Base-by-base conservation (phyloP, 257 asterid genomes). In the Solanum piurae region DNA sequence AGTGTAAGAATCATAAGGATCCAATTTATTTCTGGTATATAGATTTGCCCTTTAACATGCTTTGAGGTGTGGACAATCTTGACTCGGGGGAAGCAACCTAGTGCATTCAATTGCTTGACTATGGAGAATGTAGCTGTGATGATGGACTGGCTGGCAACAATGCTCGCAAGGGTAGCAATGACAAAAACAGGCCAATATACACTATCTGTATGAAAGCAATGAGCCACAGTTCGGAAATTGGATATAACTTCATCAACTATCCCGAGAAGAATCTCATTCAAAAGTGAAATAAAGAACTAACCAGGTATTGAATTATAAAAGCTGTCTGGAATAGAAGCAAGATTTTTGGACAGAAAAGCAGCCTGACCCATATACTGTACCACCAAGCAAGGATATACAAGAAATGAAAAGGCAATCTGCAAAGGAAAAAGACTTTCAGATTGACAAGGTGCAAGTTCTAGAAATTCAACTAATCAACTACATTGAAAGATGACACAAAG, bases 341-440 rank as follows among this genome's bases (percentile, higher is more conserved):
- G 64, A 38, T 72, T 86, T 52, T 42, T 86, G 44, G 84, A 86
- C 34, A 86, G 95, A 91, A 88, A 97, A 84, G 99, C 99, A 84
- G 99, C 99, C 91, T 97, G 99, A 75, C 99, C 99, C 98, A 95
- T 95, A 91, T 97, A 97, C 88, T 95, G 98, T 91, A 97, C 86
- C 42, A 94, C 98, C 91, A 97, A 93, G 89, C 98, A 94, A 76
- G 99, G 99, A 90, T 97, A 97, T 74, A 97, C 96, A 77, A 90
- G 91, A 87, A 89, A 89, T 38, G 93, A 87, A 92, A 95, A 97
- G 80, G 98, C 98, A 88, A 95, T 89, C 99, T 96, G 97, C 89
- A 89, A 3, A 64, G 80, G 37, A 60, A 58, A 23, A 86, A 37
- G 86, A 55, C 75, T 85, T 86, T 85, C 89, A 84, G 86, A 80